Conservation (phyloP, 306 rosid species). For the Pachyrhizus erosus region DNA sequence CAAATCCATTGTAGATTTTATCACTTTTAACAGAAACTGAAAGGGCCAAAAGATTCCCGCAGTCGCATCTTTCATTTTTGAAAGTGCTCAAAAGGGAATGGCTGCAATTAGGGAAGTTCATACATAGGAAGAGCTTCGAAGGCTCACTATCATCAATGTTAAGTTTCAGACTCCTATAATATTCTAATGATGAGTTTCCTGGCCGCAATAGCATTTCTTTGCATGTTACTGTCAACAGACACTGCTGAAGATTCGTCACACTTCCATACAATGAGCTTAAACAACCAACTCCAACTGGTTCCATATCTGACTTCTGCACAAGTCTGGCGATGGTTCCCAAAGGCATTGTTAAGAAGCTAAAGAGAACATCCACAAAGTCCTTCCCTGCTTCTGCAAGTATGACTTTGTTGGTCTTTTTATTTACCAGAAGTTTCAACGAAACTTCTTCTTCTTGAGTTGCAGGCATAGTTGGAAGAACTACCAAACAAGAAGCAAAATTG, state of each 20-base stretch:
- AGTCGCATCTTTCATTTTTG: not conserved
- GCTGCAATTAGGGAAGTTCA: not conserved
- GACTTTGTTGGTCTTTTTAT: slow-evolving; percentile 10
- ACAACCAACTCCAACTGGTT: not conserved
- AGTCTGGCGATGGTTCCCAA: slow-evolving; percentile 31
- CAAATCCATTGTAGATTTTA: not conserved
- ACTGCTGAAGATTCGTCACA: not conserved
- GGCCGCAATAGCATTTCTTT: slow-evolving; percentile 17
- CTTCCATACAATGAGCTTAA: slow-evolving; percentile 12
- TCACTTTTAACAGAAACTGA: not conserved
- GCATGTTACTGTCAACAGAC: not conserved
- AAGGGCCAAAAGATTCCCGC: not conserved
- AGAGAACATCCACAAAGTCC: slow-evolving; percentile 30
- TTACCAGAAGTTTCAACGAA: slow-evolving; percentile 14
- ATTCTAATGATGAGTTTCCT: not conserved
- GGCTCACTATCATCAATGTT: slow-evolving; percentile 25
- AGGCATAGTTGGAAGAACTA: slow-evolving; percentile 21
- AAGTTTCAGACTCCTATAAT: not conserved
- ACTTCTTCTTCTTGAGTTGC: not conserved
- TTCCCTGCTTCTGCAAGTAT: slow-evolving; percentile 33
- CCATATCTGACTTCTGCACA: slow-evolving; percentile 1
- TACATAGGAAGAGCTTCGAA: not conserved
- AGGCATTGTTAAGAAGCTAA: slow-evolving; percentile 31
- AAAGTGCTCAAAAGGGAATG: not conserved
- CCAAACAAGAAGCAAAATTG: not conserved